Conservation (phyloP, 768 basidiomycete species). For the Kwoniella bestiolae region DNA sequence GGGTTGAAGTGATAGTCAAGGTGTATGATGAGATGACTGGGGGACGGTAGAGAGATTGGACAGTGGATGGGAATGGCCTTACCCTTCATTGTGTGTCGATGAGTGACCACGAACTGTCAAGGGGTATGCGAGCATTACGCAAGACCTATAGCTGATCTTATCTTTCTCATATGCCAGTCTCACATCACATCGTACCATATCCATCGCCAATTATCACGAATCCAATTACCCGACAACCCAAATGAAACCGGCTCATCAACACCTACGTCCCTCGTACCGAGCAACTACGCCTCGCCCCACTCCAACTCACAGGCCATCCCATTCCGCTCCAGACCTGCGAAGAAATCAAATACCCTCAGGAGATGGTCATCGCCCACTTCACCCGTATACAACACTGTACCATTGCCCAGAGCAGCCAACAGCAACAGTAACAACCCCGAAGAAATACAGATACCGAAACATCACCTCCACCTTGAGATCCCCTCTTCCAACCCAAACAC, state of each 20-base stretch:
- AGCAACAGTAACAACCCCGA: too few species aligned
- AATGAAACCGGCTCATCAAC: slow-evolving; percentile 10
- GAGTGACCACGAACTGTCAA: too few species aligned
- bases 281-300: slow-evolving; percentile 45
- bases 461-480: background rate
- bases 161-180: slow-evolving; percentile 62
- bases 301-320: slow-evolving; percentile 38
- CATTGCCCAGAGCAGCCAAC: too few species aligned
- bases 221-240: slow-evolving; percentile 22
- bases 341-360: slow-evolving; percentile 1
- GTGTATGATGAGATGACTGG: too few species aligned
- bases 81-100: too few species aligned
- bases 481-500: background rate
- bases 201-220: slow-evolving; percentile 30
- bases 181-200: slow-evolving; percentile 73
- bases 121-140: too few species aligned
- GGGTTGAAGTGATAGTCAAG: too few species aligned
- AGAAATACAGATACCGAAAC: too few species aligned
- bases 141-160: background rate
- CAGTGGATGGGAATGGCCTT: too few species aligned
- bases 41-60: too few species aligned
- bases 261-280: slow-evolving; percentile 26
- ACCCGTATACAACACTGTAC: slow-evolving; percentile 1
- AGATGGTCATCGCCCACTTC: slow-evolving; percentile 26
- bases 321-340: slow-evolving; percentile 27